Conservation (phyloP, 192 early-diverging fungal species). For the Lunasporangiospora selenospora region DNA sequence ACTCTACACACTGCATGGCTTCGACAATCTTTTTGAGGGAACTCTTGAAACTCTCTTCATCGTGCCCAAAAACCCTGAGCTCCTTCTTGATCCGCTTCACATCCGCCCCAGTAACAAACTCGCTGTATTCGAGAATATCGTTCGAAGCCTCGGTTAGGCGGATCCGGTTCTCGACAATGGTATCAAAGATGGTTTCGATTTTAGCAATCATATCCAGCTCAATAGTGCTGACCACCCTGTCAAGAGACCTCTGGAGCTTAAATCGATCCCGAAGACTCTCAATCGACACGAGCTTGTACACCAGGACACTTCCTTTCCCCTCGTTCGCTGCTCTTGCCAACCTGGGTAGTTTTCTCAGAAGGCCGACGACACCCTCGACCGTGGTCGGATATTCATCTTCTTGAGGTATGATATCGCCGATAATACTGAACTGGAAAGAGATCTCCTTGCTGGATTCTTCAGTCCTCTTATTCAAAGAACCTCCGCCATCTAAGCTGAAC, state of each 20-base stretch:
- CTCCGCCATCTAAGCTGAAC: background rate
- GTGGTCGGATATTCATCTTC: slow-evolving; percentile 7
- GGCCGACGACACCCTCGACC: slow-evolving; percentile 1
- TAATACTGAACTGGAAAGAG: slow-evolving; percentile 7
- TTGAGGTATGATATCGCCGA: slow-evolving; percentile 1
- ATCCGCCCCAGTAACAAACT: slow-evolving; percentile 2
- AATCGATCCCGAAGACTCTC: background rate
- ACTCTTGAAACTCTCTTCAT: slow-evolving; percentile 4
- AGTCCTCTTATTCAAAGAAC: background rate
- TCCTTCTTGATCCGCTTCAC: slow-evolving; percentile 16
- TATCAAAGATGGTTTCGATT: slow-evolving; percentile 12
- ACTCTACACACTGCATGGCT: background rate
- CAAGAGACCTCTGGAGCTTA: background rate
- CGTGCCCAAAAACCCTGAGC: slow-evolving; percentile 8
- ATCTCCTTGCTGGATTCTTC: slow-evolving; percentile 3
- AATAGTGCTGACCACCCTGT: background rate
- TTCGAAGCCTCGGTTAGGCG: slow-evolving; percentile 12
- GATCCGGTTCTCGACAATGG: slow-evolving; percentile 8
- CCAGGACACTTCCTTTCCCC: slow-evolving; percentile 12
- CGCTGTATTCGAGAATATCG: slow-evolving; percentile 9
- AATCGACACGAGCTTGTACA: slow-evolving; percentile 7
- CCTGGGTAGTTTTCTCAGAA: slow-evolving; percentile 4
- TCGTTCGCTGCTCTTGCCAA: slow-evolving; percentile 1
- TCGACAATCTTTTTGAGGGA: background rate
- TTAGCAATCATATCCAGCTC: slow-evolving; percentile 1